Base-by-base conservation (phyloP, 2,329 filamentous ascomycete genomes). In the Diaporthe citriasiana region DNA sequence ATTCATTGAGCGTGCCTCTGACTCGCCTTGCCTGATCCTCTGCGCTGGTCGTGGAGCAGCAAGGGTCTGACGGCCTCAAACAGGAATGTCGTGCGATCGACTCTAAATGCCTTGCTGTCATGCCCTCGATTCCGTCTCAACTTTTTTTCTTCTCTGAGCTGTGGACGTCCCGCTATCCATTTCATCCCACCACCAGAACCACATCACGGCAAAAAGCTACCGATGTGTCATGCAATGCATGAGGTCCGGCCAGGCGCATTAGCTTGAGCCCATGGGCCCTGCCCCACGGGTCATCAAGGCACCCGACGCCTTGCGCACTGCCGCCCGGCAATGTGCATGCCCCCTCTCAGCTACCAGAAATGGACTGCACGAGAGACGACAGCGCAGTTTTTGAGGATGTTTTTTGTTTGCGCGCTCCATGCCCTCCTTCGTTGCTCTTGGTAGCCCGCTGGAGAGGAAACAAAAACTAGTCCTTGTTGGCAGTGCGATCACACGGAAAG, bases 381-480 rank as follows among this genome's bases (percentile, higher is more conserved):
- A 89, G 87, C 86, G 90, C 94, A 94, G 91, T 91, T 97, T 98
- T 98, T 97, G 89, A 88, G 89, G 94, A 97, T 92, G 94, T 95
- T 85, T 91, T 98, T 98, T 97, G 94, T 93, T 89, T 94, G 94
- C 89, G 92, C 87, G 86, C 80, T 85, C 86, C 15, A 45, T 84
- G 91, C 93, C 93, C 91, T 92, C 90, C 90, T 83, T 82, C 81
- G 79, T 81, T 79, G 81, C 79, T 71, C 79, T 71, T 42, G 30
- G 68, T 76, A 78, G 79, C 79, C 76, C 78, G 81, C 80, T 80
- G 91, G 91, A 91, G 93, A 92, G 93, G 93, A 95, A 93, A 87
- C 93, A 97, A 98, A 98, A 95, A 97, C 94, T 86, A 91, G 93
- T 97, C 94, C 92, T 88, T 83, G 93, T 94, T 92, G 93, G 92